Evolutionary conservation across 306 rosid species (phyloP).

Genomic region (Malus sylvestris): DNA sequence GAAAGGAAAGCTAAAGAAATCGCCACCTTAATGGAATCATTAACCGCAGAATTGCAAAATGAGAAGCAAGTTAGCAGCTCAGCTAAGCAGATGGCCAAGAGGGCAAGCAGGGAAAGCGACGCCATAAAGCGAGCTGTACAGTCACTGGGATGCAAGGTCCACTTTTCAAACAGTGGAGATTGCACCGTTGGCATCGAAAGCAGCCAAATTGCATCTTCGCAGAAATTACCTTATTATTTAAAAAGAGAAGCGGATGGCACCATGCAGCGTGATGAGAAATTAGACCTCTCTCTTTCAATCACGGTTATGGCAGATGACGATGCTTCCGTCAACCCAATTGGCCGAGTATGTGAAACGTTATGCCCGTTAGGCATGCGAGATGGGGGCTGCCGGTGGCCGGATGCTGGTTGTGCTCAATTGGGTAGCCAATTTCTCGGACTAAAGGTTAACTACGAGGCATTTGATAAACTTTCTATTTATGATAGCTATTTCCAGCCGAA

Average conservation of each 20-base stretch:
- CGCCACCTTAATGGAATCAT: slow-evolving; percentile 43
- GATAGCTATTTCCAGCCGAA: slow-evolving; percentile 76
- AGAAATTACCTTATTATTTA: slow-evolving; percentile 25
- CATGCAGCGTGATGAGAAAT: slow-evolving; percentile 32
- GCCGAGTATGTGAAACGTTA: slow-evolving; percentile 59
- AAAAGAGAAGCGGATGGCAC: slow-evolving; percentile 32
- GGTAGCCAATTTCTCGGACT: slow-evolving; percentile 84
- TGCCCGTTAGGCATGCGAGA: slow-evolving; percentile 66
- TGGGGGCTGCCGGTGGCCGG: slow-evolving; percentile 90
- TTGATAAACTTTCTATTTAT: slow-evolving; percentile 66
- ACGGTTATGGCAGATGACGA: slow-evolving; percentile 33
- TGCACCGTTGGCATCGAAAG: slow-evolving; percentile 63
- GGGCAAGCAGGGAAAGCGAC: slow-evolving; percentile 57
- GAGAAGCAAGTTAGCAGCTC: slow-evolving; percentile 66
- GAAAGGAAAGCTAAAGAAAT: slow-evolving; percentile 69
- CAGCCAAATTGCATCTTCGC: slow-evolving; percentile 32
- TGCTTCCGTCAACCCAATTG: slow-evolving; percentile 27
- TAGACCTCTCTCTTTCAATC: slow-evolving; percentile 44
- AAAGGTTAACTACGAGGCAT: slow-evolving; percentile 89
- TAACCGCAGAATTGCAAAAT: slow-evolving; percentile 53
- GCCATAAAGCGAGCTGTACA: slow-evolving; percentile 83
- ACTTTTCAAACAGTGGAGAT: slow-evolving; percentile 60
- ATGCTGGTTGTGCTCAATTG: slow-evolving; percentile 76
- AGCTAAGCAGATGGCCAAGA: slow-evolving; percentile 43
- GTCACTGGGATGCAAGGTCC: slow-evolving; percentile 82